phyloP scores from a whole-genome alignment of 1,284 basidiomycete species.

The Malassezia japonica region DNA sequence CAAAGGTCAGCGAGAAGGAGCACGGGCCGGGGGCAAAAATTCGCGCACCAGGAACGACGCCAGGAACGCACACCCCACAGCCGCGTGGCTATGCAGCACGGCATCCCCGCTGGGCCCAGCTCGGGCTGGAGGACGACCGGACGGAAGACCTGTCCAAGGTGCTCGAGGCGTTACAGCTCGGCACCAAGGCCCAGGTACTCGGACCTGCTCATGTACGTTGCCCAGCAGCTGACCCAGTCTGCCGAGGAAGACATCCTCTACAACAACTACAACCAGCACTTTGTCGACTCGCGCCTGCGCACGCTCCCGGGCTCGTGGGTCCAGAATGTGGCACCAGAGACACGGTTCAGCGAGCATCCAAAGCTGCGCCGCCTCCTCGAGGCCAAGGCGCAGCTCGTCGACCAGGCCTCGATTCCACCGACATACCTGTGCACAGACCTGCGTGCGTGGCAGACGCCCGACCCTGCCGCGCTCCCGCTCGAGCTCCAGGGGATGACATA shows the following conservation, averaged over 20 bases:
- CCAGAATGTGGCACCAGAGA: slow-evolving; percentile 51
- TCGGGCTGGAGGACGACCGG: no score
- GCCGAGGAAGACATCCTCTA: slow-evolving; percentile 86
- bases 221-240: slow-evolving; percentile 16
- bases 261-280: slow-evolving; percentile 84
- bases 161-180: no score
- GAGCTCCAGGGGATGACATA: slow-evolving; percentile 60
- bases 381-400: slow-evolving; percentile 32
- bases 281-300: slow-evolving; percentile 57
- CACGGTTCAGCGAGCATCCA: slow-evolving; percentile 72
- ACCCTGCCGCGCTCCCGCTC: slow-evolving; percentile 23
- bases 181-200: not conserved
- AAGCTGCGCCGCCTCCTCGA: slow-evolving; percentile 32
- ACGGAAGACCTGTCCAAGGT: no score
- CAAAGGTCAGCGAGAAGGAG: no score
- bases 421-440: slow-evolving; percentile 34
- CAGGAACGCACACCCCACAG: no score
- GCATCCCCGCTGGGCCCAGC: slow-evolving; percentile 2
- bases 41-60: no score
- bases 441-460: slow-evolving; percentile 17
- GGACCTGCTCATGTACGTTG: not conserved
- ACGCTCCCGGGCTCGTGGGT: slow-evolving; percentile 38
- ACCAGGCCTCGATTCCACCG: slow-evolving; percentile 25
- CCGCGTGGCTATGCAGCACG: no score
- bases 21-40: no score